Conservation (phyloP, 495 filamentous ascomycete species). For the Xylaria cubensis region DNA sequence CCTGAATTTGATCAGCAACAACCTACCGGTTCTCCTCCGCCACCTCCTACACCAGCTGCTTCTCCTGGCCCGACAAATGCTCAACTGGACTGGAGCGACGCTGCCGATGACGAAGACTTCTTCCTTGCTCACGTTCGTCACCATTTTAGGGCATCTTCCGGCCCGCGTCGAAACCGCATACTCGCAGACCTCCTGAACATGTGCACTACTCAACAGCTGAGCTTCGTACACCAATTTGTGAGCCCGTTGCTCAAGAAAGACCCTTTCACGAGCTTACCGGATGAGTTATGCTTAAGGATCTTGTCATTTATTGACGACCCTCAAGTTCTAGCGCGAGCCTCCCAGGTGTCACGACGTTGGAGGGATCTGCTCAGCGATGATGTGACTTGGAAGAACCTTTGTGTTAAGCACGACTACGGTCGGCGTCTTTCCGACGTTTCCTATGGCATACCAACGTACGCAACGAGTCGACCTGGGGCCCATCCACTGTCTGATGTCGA, state of each 20-base stretch:
- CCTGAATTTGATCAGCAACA: constrained; percentile 61
- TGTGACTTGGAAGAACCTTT: constrained; percentile 96
- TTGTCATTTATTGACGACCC: constrained; percentile 95
- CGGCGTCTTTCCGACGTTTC: constrained; percentile 59
- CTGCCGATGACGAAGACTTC: constrained; percentile 58
- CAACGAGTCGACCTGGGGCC: constrained; percentile 35
- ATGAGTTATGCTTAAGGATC: constrained; percentile 88
- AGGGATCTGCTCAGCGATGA: constrained; percentile 92
- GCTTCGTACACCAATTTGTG: constrained; percentile 93
- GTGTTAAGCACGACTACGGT: constrained; percentile 89
- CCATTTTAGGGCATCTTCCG: constrained; percentile 58
- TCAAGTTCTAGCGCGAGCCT: constrained; percentile 86
- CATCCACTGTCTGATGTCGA: constrained; percentile 40
- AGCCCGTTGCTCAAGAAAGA: constrained; percentile 93
- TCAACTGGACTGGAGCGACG: constrained; percentile 60
- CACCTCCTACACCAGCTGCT: constrained; percentile 63
- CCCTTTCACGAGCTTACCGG: constrained; percentile 86
- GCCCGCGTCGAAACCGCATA: constrained; percentile 62
- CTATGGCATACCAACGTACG: constrained; percentile 35
- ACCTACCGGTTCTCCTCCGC: constrained; percentile 57
- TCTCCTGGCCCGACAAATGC: constrained; percentile 61
- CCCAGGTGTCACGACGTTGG: constrained; percentile 92
- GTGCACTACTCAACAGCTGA: constrained; percentile 92
- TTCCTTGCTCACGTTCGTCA: constrained; percentile 57
- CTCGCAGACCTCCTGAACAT: constrained; percentile 86